Evolutionary conservation across 495 filamentous ascomycete genomes (phyloP).

Genomic region (Tuber magnatum): DNA sequence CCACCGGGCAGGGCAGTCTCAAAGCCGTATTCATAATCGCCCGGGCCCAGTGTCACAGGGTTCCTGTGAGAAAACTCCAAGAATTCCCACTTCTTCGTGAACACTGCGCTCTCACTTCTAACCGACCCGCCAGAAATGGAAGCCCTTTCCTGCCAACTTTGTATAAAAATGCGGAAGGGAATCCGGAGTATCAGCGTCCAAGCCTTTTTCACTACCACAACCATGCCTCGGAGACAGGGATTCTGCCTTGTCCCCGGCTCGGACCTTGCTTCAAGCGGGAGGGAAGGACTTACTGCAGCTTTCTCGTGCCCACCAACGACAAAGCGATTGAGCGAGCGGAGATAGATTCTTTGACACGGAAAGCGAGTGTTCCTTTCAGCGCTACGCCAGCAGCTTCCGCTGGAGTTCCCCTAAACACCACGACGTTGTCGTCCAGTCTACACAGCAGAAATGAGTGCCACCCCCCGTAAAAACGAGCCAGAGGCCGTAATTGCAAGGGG

Average conservation of each 20-base stretch:
- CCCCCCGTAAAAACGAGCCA: not conserved
- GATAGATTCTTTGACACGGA: conserved; percentile 63
- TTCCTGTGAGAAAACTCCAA: conserved; percentile 47
- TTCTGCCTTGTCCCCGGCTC: not conserved
- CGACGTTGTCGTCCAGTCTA: conserved; percentile 71
- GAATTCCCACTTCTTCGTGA: conserved; percentile 53
- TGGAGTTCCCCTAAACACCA: conserved; percentile 68
- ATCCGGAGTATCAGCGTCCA: conserved; percentile 1
- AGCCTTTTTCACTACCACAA: not conserved
- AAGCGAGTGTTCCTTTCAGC: conserved; percentile 64
- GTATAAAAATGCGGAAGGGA: conserved; percentile 1
- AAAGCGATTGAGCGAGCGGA: conserved; percentile 66
- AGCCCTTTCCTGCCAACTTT: conserved; percentile 31
- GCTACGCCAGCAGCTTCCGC: conserved; percentile 69
- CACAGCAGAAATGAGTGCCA: not conserved
- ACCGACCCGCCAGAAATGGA: conserved; percentile 48
- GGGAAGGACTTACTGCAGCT: conserved; percentile 54
- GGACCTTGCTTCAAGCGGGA: not conserved
- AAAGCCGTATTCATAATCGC: conserved; percentile 85
- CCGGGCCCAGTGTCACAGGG: conserved; percentile 49
- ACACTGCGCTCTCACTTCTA: conserved; percentile 52
- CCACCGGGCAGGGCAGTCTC: conserved; percentile 67
- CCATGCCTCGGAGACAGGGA: not conserved
- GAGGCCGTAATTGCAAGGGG: not conserved
- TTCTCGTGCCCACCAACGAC: conserved; percentile 62